Evolutionary conservation across 148 eudicot species (phyloP).

Genomic region (Arbutus unedo): DNA sequence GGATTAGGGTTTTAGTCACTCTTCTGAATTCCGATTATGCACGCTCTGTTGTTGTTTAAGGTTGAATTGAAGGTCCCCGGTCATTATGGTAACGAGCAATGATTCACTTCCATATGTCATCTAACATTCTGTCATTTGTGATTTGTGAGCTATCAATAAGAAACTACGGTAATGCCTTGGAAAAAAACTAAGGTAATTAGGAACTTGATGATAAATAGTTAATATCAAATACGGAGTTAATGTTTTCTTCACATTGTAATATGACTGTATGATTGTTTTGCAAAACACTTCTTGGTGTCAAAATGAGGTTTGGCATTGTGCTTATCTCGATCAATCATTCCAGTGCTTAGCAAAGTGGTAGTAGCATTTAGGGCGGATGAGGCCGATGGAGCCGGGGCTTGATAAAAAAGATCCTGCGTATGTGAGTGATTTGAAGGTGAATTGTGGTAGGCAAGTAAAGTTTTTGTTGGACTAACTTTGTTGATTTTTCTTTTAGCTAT

Average conservation of each 20-base stretch:
- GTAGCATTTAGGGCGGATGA: too few relatives aligned
- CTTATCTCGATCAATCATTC: too few relatives aligned
- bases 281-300: background rate
- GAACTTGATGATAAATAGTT: background rate
- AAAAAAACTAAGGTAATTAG: background rate
- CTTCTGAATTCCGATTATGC: background rate
- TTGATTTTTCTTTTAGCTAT: background rate
- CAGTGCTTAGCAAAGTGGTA: too few relatives aligned
- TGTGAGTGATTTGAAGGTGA: background rate
- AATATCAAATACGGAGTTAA: background rate
- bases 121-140: background rate
- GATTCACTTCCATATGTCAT: background rate
- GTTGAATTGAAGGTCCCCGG: background rate
- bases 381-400: too few relatives aligned
- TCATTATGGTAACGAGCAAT: background rate
- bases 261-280: background rate
- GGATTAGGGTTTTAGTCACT: conserved; percentile 1
- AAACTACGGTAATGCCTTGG: background rate
- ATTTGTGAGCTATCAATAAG: background rate
- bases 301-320: background rate
- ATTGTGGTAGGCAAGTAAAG: background rate
- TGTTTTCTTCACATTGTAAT: background rate
- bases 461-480: background rate
- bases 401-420: too few relatives aligned
- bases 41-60: background rate